These are phyloP conservation scores for Daldinia sp. DNA, from an alignment of 2,329 filamentous ascomycete genomes.

Conservation along the genomic window DNA sequence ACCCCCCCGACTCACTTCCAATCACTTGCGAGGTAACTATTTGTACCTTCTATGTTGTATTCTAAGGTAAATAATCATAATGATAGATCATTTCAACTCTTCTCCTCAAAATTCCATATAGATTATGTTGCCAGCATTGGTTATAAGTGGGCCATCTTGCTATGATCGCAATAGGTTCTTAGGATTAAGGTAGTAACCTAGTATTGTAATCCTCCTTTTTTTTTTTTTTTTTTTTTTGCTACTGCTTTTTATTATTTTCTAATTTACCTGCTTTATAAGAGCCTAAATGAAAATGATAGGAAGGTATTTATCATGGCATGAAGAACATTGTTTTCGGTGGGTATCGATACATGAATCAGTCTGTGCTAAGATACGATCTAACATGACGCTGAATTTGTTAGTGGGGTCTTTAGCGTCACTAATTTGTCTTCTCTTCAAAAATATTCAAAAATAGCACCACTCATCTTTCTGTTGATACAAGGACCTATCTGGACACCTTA, in stretches of 20 bases:
- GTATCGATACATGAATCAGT: constrained; percentile 1
- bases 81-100: not conserved
- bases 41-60: not conserved
- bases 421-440: not conserved
- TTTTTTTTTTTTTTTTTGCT: no score
- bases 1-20: not conserved
- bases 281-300: not conserved
- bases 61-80: not conserved
- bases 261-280: not conserved
- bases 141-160: not conserved
- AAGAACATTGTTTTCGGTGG: not conserved
- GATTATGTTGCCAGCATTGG: not conserved
- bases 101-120: not conserved
- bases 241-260: not conserved
- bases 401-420: constrained; percentile 2
- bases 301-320: not conserved
- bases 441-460: not conserved
- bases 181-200: not conserved
- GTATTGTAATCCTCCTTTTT: not conserved
- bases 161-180: not conserved
- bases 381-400: not conserved
- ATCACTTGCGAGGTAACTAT: not conserved
- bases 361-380: not conserved
- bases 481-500: not conserved
- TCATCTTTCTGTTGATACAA: not conserved